Conservation (phyloP, 2,329 filamentous ascomycete genomes). For the Fusarium penzigii region DNA sequence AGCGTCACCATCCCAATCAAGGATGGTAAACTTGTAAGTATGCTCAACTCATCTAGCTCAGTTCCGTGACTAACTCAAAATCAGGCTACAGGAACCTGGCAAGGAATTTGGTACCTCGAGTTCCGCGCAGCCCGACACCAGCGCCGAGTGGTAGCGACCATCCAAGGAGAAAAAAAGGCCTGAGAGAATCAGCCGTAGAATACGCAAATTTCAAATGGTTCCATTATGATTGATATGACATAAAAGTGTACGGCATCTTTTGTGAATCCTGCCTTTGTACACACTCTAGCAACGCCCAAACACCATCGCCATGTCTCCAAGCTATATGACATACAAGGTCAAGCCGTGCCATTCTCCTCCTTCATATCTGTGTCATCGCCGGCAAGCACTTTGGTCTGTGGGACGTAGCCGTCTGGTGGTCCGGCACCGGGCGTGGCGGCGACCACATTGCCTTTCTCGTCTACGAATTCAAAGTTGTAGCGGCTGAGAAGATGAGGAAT, state of each 20-base stretch:
- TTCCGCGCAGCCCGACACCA: constrained; percentile 77
- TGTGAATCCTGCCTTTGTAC: constrained; percentile 13
- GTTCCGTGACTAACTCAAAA: constrained; percentile 4
- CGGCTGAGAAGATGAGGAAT: constrained; percentile 93
- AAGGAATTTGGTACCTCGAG: constrained; percentile 93
- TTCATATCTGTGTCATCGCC: constrained; percentile 64
- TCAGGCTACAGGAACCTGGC: constrained; percentile 70
- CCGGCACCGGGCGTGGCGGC: constrained; percentile 77
- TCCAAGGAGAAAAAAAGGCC: constrained; percentile 76
- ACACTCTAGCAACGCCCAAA: constrained; percentile 34
- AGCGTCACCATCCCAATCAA: constrained; percentile 90
- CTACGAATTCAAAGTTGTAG: constrained; percentile 97
- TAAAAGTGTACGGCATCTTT: constrained; percentile 10
- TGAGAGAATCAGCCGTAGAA: constrained; percentile 1
- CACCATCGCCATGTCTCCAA: constrained; percentile 37
- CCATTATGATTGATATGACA: background rate
- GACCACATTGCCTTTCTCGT: constrained; percentile 86
- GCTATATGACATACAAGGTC: constrained; percentile 19
- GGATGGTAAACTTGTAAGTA: constrained; percentile 71
- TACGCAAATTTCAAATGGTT: constrained; percentile 5
- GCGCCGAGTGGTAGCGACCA: constrained; percentile 85
- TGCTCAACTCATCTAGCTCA: background rate
- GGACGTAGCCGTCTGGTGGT: constrained; percentile 57
- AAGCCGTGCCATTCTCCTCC: constrained; percentile 43
- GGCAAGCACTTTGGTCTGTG: constrained; percentile 66